Percentiles rank a stretch among this genome's conserved stretches.
phyloP scores from a whole-genome alignment of 225 moss, liverwort and hornwort genomes.

The Bryoerythrophyllum caledonicum region DNA sequence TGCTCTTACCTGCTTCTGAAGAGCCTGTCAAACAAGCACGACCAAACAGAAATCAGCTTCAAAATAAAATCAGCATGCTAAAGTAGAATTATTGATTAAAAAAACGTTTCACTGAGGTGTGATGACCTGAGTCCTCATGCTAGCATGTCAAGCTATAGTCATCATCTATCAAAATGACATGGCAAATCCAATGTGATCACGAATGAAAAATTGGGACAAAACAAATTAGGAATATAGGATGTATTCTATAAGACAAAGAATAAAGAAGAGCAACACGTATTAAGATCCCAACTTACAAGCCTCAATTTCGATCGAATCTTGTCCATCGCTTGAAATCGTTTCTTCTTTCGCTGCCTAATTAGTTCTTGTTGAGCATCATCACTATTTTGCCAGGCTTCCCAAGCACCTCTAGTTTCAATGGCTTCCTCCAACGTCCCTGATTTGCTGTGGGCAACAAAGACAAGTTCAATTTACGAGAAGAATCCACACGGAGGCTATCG shows the following conservation, averaged over 20 bases:
- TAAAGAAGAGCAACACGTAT: neutral
- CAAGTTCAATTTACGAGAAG: constrained; percentile 3
- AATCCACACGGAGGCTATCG: neutral
- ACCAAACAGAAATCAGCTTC: constrained; percentile 6
- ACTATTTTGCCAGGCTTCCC: constrained; percentile 75
- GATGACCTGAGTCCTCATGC: neutral
- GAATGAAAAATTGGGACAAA: neutral
- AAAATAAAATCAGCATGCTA: constrained; percentile 19
- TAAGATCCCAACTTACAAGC: constrained; percentile 56
- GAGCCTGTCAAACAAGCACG: constrained; percentile 51
- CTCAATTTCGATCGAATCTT: constrained; percentile 69
- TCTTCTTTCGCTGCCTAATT: constrained; percentile 48
- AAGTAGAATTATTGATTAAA: constrained; percentile 8
- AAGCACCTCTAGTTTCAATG: constrained; percentile 76
- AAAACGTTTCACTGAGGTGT: neutral
- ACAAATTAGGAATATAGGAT: neutral
- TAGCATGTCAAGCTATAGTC: neutral
- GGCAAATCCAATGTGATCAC: neutral
- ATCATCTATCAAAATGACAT: neutral
- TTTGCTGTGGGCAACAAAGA: constrained; percentile 42
- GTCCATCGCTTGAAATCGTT: constrained; percentile 49
- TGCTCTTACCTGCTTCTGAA: constrained; percentile 76
- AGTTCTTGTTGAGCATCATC: constrained; percentile 61
- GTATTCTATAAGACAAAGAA: neutral
- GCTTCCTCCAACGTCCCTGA: constrained; percentile 84